A percentile compares a stretch with the other conserved stretches of the same genome.
Conservation (phyloP, 495 filamentous ascomycete species). For the Penicilliopsis zonata region DNA sequence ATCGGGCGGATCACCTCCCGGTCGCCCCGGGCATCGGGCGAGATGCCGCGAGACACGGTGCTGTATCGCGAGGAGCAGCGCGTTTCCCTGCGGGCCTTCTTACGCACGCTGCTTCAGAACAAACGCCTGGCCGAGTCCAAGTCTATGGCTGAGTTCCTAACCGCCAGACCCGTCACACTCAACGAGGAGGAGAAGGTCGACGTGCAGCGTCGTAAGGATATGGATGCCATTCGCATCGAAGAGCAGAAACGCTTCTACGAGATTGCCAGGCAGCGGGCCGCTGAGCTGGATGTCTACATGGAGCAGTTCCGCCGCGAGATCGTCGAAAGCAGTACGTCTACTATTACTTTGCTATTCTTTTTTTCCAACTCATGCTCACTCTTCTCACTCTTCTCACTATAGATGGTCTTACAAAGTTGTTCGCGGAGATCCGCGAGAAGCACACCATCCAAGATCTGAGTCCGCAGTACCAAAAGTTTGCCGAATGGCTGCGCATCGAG, state of each 20-base stretch:
- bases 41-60: conserved; percentile 32
- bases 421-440: conserved; percentile 84
- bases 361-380: too few relatives aligned
- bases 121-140: conserved; percentile 69
- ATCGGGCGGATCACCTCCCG: conserved; percentile 11
- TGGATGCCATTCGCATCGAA: conserved; percentile 79
- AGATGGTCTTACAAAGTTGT: conserved; percentile 88
- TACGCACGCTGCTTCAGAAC: conserved; percentile 74
- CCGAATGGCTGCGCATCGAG: conserved; percentile 96
- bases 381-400: not conserved
- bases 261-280: conserved; percentile 78
- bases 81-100: conserved; percentile 80
- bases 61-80: conserved; percentile 86
- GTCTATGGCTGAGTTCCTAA: conserved; percentile 73
- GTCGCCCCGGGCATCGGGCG: conserved; percentile 40
- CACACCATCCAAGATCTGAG: conserved; percentile 74
- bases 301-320: conserved; percentile 69
- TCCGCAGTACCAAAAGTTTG: conserved; percentile 94
- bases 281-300: conserved; percentile 95
- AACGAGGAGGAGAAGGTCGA: conserved; percentile 78
- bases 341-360: not conserved
- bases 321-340: conserved; percentile 61
- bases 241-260: conserved; percentile 94
- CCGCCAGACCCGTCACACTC: conserved; percentile 49
- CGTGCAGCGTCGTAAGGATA: conserved; percentile 61